These are phyloP conservation scores for Penicillium corylophilum DNA, from an alignment of 2,329 filamentous ascomycete genomes.

Conservation along the genomic window DNA sequence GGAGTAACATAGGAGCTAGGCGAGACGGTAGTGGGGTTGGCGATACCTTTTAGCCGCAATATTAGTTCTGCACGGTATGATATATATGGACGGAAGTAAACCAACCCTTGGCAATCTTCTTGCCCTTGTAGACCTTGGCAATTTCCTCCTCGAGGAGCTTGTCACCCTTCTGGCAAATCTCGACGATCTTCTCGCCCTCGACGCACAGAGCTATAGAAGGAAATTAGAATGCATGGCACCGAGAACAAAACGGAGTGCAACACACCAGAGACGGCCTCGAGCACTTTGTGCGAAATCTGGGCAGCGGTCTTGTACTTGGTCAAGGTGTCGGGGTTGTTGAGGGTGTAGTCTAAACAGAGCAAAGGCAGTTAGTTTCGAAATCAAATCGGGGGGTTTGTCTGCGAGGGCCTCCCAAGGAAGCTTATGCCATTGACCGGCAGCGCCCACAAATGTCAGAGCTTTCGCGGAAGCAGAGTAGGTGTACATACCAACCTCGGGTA, in stretches of 20 bases:
- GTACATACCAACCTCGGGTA: conserved; percentile 44
- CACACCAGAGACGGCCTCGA: conserved; percentile 73
- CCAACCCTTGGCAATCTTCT: conserved; percentile 89
- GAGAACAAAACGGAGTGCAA: conserved; percentile 10
- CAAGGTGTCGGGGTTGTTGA: conserved; percentile 89
- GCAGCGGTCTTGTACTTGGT: conserved; percentile 99
- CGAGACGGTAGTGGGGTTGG: conserved; percentile 92
- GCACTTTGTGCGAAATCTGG: conserved; percentile 91
- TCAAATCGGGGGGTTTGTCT: background rate
- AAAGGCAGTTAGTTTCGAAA: conserved; percentile 18
- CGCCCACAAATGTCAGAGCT: conserved; percentile 37
- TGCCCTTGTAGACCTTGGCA: conserved; percentile 94
- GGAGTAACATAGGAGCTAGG: conserved; percentile 93
- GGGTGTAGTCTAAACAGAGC: conserved; percentile 68
- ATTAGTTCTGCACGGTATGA: background rate
- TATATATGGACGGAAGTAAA: conserved; percentile 12
- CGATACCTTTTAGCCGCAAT: conserved; percentile 62
- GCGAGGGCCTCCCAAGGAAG: conserved; percentile 18
- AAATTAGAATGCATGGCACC: conserved; percentile 21
- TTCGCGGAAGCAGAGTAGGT: conserved; percentile 27
- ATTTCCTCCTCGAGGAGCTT: conserved; percentile 92
- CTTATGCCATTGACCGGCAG: conserved; percentile 18
- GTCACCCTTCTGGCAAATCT: conserved; percentile 94
- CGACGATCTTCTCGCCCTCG: conserved; percentile 87
- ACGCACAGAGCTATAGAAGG: conserved; percentile 60